These are phyloP conservation scores for Hyaloscypha bicolor DNA, from an alignment of 495 filamentous ascomycete species.

Conservation along the genomic window DNA sequence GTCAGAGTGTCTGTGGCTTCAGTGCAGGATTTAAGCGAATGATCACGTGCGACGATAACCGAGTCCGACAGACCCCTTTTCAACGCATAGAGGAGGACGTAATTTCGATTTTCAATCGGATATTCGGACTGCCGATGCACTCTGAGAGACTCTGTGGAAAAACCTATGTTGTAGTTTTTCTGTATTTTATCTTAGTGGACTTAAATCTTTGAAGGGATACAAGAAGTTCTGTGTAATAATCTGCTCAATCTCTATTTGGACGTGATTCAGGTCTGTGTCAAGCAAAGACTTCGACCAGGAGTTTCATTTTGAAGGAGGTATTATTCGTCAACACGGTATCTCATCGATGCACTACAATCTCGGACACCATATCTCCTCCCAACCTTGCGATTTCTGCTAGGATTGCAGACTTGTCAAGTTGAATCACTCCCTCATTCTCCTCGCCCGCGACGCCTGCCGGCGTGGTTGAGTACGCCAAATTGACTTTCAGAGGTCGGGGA, in stretches of 20 bases:
- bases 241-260: no score
- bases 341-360: slow-evolving; percentile 44
- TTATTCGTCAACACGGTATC: not conserved
- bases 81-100: no score
- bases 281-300: no score
- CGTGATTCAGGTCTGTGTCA: no score
- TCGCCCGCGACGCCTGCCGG: slow-evolving; percentile 39
- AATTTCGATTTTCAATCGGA: no score
- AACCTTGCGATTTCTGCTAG: slow-evolving; percentile 78
- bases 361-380: slow-evolving; percentile 62
- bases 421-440: slow-evolving; percentile 39
- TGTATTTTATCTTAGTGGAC: no score
- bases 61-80: no score
- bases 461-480: slow-evolving; percentile 67
- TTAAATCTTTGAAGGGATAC: no score
- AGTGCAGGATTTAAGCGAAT: not conserved
- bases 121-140: no score
- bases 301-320: not conserved
- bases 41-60: not conserved
- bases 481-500: slow-evolving; percentile 63
- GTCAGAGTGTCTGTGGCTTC: not conserved
- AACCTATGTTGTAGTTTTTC: no score
- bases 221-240: no score
- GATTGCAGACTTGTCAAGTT: slow-evolving; percentile 72
- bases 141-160: no score